phyloP scores from a whole-genome alignment of 768 basidiomycete genomes.

The Naganishia randhawae region DNA sequence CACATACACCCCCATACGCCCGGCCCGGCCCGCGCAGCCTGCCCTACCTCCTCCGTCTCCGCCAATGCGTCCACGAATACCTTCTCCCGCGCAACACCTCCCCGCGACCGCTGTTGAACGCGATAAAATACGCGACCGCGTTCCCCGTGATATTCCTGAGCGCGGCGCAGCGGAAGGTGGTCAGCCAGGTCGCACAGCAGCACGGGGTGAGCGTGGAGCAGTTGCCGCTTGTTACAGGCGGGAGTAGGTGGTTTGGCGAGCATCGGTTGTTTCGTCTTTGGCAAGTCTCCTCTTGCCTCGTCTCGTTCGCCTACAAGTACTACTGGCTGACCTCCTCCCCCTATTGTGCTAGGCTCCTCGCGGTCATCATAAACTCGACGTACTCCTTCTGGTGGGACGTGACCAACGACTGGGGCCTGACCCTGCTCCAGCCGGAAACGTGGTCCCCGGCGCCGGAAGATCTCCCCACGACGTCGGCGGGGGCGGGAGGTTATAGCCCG shows the following conservation, averaged over 20 bases:
- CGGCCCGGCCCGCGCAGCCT: slow-evolving; percentile 56
- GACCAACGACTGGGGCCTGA: slow-evolving; percentile 94
- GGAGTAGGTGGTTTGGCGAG: slow-evolving; percentile 66
- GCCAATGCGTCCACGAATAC: slow-evolving; percentile 90
- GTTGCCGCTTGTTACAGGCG: slow-evolving; percentile 1
- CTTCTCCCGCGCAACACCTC: slow-evolving; percentile 61
- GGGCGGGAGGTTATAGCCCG: not conserved
- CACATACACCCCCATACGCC: too few species aligned
- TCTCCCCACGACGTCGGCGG: not conserved
- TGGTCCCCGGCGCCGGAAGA: slow-evolving; percentile 36
- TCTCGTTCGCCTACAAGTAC: not conserved
- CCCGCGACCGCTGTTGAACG: slow-evolving; percentile 77
- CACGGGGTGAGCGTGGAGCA: slow-evolving; percentile 53
- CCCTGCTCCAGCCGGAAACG: slow-evolving; percentile 58
- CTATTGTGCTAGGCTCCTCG: slow-evolving; percentile 62
- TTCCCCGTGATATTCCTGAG: slow-evolving; percentile 95
- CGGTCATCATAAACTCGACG: slow-evolving; percentile 78
- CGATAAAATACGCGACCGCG: slow-evolving; percentile 90
- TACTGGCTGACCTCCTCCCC: not conserved
- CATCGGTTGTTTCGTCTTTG: slow-evolving; percentile 78
- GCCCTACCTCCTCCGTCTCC: slow-evolving; percentile 83
- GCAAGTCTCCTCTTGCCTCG: slow-evolving; percentile 53
- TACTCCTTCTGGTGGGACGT: slow-evolving; percentile 99
- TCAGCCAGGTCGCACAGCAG: slow-evolving; percentile 59
- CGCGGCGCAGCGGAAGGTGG: slow-evolving; percentile 75